A percentile compares a stretch with the other conserved stretches of the same genome.
phyloP scores from a whole-genome alignment of 148 eudicot species.

The Vaccinium darrowii region DNA sequence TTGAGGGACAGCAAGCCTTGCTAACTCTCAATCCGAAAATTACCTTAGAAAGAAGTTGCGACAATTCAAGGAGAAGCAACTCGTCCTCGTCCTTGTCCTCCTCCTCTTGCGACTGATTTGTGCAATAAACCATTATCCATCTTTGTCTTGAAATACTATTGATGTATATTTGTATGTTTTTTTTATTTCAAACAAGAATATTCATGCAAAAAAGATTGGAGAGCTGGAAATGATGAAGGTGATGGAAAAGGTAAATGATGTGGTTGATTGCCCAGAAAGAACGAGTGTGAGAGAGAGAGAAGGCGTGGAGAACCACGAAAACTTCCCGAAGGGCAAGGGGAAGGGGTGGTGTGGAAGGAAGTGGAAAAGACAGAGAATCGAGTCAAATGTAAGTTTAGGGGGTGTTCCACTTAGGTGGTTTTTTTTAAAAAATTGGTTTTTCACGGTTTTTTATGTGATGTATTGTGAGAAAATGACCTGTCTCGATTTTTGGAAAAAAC shows the following conservation, averaged over 20 bases:
- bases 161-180: neutral
- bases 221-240: neutral
- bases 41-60: constrained; percentile 22
- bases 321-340: constrained; percentile 11
- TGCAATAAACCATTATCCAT: constrained; percentile 4
- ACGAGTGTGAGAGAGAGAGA: neutral
- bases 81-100: constrained; percentile 1
- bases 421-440: too few relatives aligned
- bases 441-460: too few relatives aligned
- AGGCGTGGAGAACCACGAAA: constrained; percentile 28
- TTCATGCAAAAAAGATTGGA: neutral
- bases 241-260: neutral
- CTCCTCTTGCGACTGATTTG: neutral
- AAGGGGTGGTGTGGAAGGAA: constrained; percentile 16
- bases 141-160: neutral
- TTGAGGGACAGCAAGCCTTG: too few relatives aligned
- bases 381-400: neutral
- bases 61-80: constrained; percentile 6
- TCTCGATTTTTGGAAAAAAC: too few relatives aligned
- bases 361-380: neutral
- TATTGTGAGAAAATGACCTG: too few relatives aligned
- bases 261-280: neutral
- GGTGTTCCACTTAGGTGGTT: too few relatives aligned
- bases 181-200: neutral
- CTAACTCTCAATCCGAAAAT: neutral